These are phyloP conservation scores for Lactarius sp. DNA, from an alignment of 768 basidiomycete species.

Conservation along the genomic window DNA sequence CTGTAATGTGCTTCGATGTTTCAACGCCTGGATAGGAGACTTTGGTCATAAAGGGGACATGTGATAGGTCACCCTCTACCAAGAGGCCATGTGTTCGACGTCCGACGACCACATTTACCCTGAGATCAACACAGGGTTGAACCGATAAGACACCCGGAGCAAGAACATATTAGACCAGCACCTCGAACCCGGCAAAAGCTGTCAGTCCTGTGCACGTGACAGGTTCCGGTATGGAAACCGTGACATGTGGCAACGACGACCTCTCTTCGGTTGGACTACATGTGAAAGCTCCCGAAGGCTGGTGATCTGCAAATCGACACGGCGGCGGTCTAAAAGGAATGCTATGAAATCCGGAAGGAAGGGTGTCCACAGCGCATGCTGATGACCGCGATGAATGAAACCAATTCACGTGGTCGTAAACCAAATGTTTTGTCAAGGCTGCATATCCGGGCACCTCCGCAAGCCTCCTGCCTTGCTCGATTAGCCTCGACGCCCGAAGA, in stretches of 20 bases:
- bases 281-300: neutral
- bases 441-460: too few relatives aligned
- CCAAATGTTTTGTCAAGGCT: too few relatives aligned
- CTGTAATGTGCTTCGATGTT: too few relatives aligned
- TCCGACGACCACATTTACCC: neutral
- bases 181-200: neutral
- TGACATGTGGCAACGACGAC: too few relatives aligned
- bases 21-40: neutral
- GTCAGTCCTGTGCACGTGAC: neutral
- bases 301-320: neutral
- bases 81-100: neutral
- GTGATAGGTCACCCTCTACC: neutral
- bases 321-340: neutral
- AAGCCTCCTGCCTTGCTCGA: too few relatives aligned
- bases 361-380: neutral
- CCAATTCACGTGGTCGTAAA: too few relatives aligned
- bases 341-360: neutral
- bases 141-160: neutral
- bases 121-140: neutral
- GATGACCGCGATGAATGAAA: too few relatives aligned
- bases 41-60: neutral
- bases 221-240: neutral
- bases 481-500: neutral
- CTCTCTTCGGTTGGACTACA: neutral
- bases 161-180: too few relatives aligned